Evolutionary conservation across 495 filamentous ascomycete genomes (phyloP), one percentile per base, ranked within the genome.

Genomic region (Lophium mytilinum): DNA sequence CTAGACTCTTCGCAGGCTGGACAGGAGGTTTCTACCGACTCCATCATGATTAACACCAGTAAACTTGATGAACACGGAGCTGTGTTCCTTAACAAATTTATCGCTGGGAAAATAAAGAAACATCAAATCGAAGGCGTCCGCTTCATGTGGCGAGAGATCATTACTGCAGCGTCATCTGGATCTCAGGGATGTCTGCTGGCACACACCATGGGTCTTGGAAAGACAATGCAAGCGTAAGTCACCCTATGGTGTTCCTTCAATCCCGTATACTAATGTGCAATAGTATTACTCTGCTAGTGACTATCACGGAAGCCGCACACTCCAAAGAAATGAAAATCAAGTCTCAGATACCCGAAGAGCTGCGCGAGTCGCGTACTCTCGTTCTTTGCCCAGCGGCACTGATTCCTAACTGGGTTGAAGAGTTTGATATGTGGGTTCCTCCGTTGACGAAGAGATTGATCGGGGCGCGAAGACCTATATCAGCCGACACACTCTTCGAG

Each of bases 191-290:
- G 89, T 63, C 74, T 96, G 3, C 78, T 97, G 33, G 89, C 91
- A 1, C 91, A 96, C 67, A 89, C 88, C 1, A 95, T 95, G 92
- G 91, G 91, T 1, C 70, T 97, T 14, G 91, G 91, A 12, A 97
- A 97, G 70, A 95, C 92, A 0, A 87, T 95, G 81, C 92, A 96
- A 66, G 76, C 85, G 75, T 80, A 70, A 72, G 80, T 81, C 3
- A 30, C 14, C 1, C 14, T 7, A 48, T 10, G 24, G 6, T 6
- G 24, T 30, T 6, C 24, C 2, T 8, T 21, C 9, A 33, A 15
- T 35, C 34, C 39, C 12, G 21, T 24, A 30, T 12, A 21, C 30
- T 43, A 40, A 40, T 4, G 59, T 54, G 1, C 47, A 43, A 12
- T 54, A 79, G 76, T 1, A 89, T 96, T 58, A 85, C 89, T 0